Conservation (phyloP, 495 filamentous ascomycete genomes). For the Penicillium soppii region DNA sequence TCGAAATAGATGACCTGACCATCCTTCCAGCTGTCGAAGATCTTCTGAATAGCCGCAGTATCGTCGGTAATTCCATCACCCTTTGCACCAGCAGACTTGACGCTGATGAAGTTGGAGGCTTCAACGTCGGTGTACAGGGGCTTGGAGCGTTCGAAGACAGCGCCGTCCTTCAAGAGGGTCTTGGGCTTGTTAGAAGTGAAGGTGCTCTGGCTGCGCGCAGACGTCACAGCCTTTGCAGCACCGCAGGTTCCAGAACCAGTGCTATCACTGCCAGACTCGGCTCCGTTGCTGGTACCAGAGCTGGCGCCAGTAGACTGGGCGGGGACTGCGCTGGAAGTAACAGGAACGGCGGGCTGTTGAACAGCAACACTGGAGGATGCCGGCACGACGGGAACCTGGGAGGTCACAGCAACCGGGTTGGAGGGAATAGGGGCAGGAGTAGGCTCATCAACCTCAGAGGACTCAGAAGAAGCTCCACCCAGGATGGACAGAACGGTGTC, state of each 20-base stretch:
- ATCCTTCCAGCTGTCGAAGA: slow-evolving; percentile 59
- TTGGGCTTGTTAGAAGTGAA: slow-evolving; percentile 37
- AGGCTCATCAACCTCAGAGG: slow-evolving; percentile 1
- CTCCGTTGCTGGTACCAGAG: slow-evolving; percentile 1
- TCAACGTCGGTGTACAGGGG: slow-evolving; percentile 61
- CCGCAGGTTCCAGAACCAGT: slow-evolving; percentile 29
- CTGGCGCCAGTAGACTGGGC: not conserved
- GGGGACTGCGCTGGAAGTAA: not conserved
- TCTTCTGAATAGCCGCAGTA: slow-evolving; percentile 64
- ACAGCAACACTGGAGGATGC: not conserved
- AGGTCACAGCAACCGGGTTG: not conserved
- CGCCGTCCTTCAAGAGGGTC: slow-evolving; percentile 41
- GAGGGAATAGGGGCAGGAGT: slow-evolving; percentile 3
- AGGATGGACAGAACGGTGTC: slow-evolving; percentile 15
- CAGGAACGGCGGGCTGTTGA: not conserved
- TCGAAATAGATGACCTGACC: slow-evolving; percentile 84
- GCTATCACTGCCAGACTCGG: slow-evolving; percentile 4
- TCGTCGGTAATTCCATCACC: slow-evolving; percentile 69
- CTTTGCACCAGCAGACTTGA: slow-evolving; percentile 73
- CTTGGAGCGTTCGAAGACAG: slow-evolving; percentile 65
- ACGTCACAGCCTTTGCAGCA: slow-evolving; percentile 27
- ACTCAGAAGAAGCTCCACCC: not conserved
- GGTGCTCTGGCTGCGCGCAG: slow-evolving; percentile 39
- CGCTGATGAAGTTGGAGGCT: slow-evolving; percentile 59
- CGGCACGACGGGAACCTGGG: not conserved